Conservation (phyloP, 371 early-diverging fungal genomes). For the Zopfochytrium polystomum region DNA sequence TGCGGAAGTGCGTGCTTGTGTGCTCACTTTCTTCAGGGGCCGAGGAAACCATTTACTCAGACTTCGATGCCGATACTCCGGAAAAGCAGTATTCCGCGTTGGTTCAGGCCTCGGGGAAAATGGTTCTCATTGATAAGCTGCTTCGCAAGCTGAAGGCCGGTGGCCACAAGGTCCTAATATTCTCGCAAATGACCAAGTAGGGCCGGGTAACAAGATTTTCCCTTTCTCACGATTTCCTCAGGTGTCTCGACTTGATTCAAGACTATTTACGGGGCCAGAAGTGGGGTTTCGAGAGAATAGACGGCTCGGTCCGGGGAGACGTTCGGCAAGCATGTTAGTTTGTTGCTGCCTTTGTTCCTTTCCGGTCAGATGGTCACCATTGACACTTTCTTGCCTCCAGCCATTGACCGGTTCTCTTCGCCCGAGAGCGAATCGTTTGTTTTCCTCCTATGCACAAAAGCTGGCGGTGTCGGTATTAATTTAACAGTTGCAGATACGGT, state of each 20-base stretch:
- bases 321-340: slow-evolving; percentile 75
- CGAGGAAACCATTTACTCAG: slow-evolving; percentile 74
- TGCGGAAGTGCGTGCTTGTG: too few species aligned
- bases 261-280: slow-evolving; percentile 78
- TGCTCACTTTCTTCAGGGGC: slow-evolving; percentile 80
- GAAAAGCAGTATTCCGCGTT: slow-evolving; percentile 74
- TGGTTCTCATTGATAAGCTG: slow-evolving; percentile 84
- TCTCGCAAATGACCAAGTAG: slow-evolving; percentile 84
- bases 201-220: not conserved
- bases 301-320: slow-evolving; percentile 84
- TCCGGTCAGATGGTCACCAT: slow-evolving; percentile 2
- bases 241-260: slow-evolving; percentile 79
- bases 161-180: slow-evolving; percentile 91
- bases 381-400: slow-evolving; percentile 19
- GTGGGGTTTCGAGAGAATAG: slow-evolving; percentile 85
- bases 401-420: slow-evolving; percentile 90
- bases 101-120: slow-evolving; percentile 84
- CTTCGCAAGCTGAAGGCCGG: slow-evolving; percentile 72
- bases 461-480: slow-evolving; percentile 98
- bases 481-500: slow-evolving; percentile 99
- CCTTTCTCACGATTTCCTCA: not conserved
- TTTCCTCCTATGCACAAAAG: slow-evolving; percentile 76
- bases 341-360: too few species aligned
- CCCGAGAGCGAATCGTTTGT: slow-evolving; percentile 53
- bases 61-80: slow-evolving; percentile 48